Base-by-base conservation (phyloP, 1,284 basidiomycete species). In the Crepidotus sp. region DNA sequence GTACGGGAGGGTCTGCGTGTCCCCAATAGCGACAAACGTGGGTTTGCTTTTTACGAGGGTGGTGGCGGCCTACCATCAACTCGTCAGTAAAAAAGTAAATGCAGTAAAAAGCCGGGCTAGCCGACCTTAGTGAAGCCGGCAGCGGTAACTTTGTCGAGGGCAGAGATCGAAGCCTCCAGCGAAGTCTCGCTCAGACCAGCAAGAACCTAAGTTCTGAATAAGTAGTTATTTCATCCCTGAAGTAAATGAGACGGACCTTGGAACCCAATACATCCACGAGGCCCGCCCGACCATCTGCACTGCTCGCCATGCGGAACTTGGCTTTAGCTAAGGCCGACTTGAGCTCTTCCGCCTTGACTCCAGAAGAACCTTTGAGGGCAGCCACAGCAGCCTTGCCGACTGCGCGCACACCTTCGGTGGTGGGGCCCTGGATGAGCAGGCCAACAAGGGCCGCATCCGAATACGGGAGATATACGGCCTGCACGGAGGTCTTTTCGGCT, bases 401-500 rank as follows among this genome's bases (percentile, higher is more conserved):
- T 40, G 75, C 72, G 55, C 75, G 78, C 30, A 90, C 81, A 40
- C 67, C 69, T 32, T 70, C 71, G 6, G 76, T 58, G 25, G 73
- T 74, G 42, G 69, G 59, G 6, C 74, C 83, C 60, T 83, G 77
- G 38, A 95, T 69, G 46, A 90, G 65, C 47, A 94, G 64, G 51
- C 89, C 90, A 54, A 94, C 80, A 45, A 97, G 74, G 14, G 84
- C 73, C 3, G 89, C 90, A 61, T 96, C 93, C 17, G 90, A 89
- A 70, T 96, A 97, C 14, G 85, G 80, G 11, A 91, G 69, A 58
- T 88, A 76, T 47, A 93, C 78, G 3, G 81, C 64, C 62, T 82
- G 75, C 45, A 85, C 84, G 18, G 72, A 71, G 2, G 77, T 68
- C 37, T 74, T 70, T 22, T 59, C 54, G 22, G 58, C 55, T 24